Evolutionary conservation across 208 protist species (phyloP), one percentile per base, ranked within the genome.

Genomic region (Histomonas meleagridis): DNA sequence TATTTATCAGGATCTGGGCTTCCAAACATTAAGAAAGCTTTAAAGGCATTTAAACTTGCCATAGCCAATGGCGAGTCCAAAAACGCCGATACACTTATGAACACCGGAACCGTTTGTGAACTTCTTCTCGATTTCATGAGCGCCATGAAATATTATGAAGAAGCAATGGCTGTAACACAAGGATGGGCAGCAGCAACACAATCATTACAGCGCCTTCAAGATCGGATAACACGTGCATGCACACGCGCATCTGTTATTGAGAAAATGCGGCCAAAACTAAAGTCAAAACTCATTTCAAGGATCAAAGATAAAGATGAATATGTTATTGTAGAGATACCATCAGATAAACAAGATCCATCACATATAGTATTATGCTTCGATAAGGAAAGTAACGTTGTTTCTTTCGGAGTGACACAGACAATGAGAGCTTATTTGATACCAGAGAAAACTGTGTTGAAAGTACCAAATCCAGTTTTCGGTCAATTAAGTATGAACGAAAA

Each of bases 21-120:
- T 51, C 46, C 51, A 26, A 86, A 86, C 35, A 86, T 86, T 86
- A 7, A 55, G n/a, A 40, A 86, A 49, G 76, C 76, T 12, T 48
- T 23, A 28, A 86, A 86, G 16, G 76, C 76, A 21, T 51, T 86
- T 28, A 86, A 86, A 38, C 32, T 32, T 12, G 76, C 76, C 38
- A 86, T 86, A 2, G 55, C n/a, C 10, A 86, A 86, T 38, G 76
- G 76, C 0, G 26, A 51, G 55, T 16, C 51, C 9, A 86, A 86
- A 0, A 86, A 86, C 55, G 76, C 76, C 40, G 76, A 86, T 86
- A 40, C 35, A 38, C 38, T 86, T 10, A 86, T 86, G 76, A 86
- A 86, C 26, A 18, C 38, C 3, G 76, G 76, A 51, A 86, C 76
- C 32, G 46, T 86, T 57, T 38, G 55, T 57, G 76, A 86, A 26